Evolutionary conservation across 2,329 filamentous ascomycete genomes (phyloP), one percentile per base, ranked within the genome.

Genomic region (Pseudogymnoascus sp.): DNA sequence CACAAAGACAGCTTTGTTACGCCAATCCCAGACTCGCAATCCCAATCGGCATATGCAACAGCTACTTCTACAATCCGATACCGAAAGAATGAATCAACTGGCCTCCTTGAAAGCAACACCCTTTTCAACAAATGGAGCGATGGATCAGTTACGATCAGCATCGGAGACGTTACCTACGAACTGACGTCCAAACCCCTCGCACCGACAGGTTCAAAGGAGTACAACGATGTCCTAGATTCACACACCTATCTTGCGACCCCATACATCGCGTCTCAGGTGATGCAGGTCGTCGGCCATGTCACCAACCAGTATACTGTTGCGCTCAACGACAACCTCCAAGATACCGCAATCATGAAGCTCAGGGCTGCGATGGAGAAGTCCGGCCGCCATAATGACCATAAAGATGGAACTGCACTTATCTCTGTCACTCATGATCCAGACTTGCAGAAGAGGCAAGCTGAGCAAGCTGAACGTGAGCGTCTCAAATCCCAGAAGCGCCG

Each of bases 111-210:
- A 71, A 92, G 89, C 71, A 93, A 93, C 71, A 84, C 90, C 2
- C 83, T 87, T 65, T 77, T 93, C 31, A 84, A 90, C 71, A 83
- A 84, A 68, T 93, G 90, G 90, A 91, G 87, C 65, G 90, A 93
- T 70, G 90, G 90, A 28, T 91, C 88, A 3, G 78, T 90, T 14
- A 92, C 89, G 9, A 78, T 93, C 23, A 84, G 88, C n/a, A 80
- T 93, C 23, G 90, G 89, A 12, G 86, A 85, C 64, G 85, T 87
- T 66, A 89, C 93, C 70, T 93, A 88, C 77, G 88, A 91, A 70
- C 81, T 93, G 52, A 81, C 86, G 65, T 86, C 83, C 69, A 91
- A 90, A 75, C 76, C 80, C 23, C 83, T 92, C 58, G 88, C 88
- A 1, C 88, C 88, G 1, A 77, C 81, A 1, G 69, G 69, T 28